Percentiles rank a stretch among this genome's conserved stretches.
phyloP scores from a whole-genome alignment of 106 monocot genomes.

The Chionographis japonica region DNA sequence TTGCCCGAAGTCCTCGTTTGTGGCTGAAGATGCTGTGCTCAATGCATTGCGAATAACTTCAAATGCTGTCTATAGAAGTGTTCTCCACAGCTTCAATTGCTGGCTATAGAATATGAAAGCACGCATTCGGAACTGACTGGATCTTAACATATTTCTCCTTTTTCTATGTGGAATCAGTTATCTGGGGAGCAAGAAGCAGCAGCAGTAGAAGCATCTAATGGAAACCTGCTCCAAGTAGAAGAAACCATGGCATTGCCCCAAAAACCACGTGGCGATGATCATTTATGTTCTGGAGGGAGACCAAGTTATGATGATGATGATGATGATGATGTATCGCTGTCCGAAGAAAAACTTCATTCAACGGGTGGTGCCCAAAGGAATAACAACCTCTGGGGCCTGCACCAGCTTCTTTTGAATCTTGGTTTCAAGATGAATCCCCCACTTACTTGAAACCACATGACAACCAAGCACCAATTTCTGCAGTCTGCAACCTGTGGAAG shows the following conservation, averaged over 20 bases:
- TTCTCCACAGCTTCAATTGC: no score
- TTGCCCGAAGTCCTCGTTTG: no score
- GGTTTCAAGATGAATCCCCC: slow-evolving; percentile 7
- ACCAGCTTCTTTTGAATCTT: slow-evolving; percentile 18
- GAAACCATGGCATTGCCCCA: not conserved
- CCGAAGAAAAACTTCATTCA: no score
- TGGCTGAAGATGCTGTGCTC: no score
- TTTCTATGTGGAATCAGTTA: not conserved
- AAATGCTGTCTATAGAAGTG: no score
- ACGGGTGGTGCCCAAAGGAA: slow-evolving; percentile 3
- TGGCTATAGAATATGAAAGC: no score
- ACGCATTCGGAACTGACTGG: not conserved
- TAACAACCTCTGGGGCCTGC: slow-evolving; percentile 20
- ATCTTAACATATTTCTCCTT: not conserved
- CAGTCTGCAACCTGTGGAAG: no score
- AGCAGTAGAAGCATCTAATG: not conserved
- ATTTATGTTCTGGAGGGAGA: not conserved
- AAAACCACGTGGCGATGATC: not conserved
- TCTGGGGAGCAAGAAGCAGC: slow-evolving; percentile 1
- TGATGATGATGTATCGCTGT: no score
- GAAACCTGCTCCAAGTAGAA: not conserved
- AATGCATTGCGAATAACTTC: no score
- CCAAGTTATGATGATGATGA: not conserved
- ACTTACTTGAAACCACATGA: not conserved
- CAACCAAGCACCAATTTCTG: not conserved